Evolutionary conservation across 1,284 basidiomycete species (phyloP).

Genomic region (Ceratobasidium sp.): DNA sequence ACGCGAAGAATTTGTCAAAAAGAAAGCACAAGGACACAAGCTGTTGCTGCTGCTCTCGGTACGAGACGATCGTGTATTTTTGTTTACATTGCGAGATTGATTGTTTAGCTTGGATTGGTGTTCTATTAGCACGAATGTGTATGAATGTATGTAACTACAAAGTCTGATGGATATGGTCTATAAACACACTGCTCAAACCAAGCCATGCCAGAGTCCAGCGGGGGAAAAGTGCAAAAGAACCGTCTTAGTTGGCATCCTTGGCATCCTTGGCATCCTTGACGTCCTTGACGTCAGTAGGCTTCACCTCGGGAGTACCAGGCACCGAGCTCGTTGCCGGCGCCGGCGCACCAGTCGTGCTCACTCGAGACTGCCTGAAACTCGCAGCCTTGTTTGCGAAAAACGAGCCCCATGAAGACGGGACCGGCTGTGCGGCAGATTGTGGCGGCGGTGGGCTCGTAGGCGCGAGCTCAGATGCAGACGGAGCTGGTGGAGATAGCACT

Average conservation of each 20-base stretch:
- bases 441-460: constrained; percentile 36
- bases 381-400: constrained; percentile 48
- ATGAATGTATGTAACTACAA: constrained; percentile 38
- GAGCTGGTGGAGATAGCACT: constrained; percentile 20
- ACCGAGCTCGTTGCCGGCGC: neutral
- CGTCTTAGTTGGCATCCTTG: constrained; percentile 1
- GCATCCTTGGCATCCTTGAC: neutral
- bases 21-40: constrained; percentile 69
- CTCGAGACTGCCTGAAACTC: constrained; percentile 41
- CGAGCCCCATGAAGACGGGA: constrained; percentile 46
- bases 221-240: constrained; percentile 10
- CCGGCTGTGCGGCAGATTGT: constrained; percentile 37
- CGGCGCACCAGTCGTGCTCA: constrained; percentile 12
- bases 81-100: constrained; percentile 57
- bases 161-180: constrained; percentile 32
- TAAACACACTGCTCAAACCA: constrained; percentile 23
- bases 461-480: constrained; percentile 29
- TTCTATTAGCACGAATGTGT: constrained; percentile 1
- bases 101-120: neutral
- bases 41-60: constrained; percentile 75
- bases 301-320: constrained; percentile 38
- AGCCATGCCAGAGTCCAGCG: constrained; percentile 21
- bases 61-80: constrained; percentile 73
- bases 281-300: constrained; percentile 2
- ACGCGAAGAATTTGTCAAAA: constrained; percentile 69